Evolutionary conservation across 2,329 filamentous ascomycete species (phyloP).

Genomic region (Fusarium praegraminearum): DNA sequence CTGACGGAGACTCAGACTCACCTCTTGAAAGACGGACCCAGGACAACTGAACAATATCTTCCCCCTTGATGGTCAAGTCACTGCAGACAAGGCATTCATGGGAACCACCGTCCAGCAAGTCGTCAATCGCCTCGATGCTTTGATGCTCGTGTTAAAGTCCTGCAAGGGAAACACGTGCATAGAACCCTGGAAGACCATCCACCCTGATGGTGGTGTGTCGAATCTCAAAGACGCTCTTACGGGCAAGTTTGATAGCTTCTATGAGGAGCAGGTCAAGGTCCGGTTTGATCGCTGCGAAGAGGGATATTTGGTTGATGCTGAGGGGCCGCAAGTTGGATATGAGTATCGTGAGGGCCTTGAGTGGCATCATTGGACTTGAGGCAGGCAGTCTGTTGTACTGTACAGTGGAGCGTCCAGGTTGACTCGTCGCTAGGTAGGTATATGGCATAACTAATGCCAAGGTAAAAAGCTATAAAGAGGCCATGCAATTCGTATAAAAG

Average conservation of each 20-base stretch:
- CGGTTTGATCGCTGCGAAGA: conserved; percentile 64
- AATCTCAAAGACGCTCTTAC: conserved; percentile 65
- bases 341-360: conserved; percentile 46
- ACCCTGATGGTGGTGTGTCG: conserved; percentile 64
- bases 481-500: not conserved
- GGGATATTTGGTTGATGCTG: conserved; percentile 67
- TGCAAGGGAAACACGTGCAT: conserved; percentile 67
- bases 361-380: conserved; percentile 48
- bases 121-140: conserved; percentile 65
- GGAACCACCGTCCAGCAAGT: conserved; percentile 53
- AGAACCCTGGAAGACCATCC: conserved; percentile 68
- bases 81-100: conserved; percentile 29
- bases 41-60: conserved; percentile 63
- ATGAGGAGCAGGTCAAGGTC: conserved; percentile 61
- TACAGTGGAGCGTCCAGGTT: not conserved
- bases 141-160: conserved; percentile 71
- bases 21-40: conserved; percentile 59
- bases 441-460: not conserved
- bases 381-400: not conserved
- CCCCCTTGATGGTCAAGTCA: not conserved
- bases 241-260: conserved; percentile 64
- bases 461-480: not conserved
- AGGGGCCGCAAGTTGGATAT: conserved; percentile 61
- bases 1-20: conserved; percentile 6
- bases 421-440: not conserved